A percentile compares a stretch with the other conserved stretches of the same genome.
These are phyloP conservation scores for Aspergillus nomiae DNA, from an alignment of 2,329 filamentous ascomycete species.

Conservation along the genomic window DNA sequence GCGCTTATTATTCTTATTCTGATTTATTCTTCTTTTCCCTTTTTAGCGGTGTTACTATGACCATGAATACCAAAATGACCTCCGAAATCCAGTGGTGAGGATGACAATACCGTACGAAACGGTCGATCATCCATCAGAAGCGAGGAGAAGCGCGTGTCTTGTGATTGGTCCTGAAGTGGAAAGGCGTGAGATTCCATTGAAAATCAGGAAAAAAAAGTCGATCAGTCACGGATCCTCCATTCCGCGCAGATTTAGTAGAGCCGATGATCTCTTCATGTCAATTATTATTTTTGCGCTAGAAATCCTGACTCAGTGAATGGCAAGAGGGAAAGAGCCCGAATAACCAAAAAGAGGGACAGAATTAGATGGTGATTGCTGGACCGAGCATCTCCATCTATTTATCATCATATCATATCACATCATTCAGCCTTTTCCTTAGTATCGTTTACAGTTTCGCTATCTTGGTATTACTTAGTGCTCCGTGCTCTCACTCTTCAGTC, in stretches of 20 bases:
- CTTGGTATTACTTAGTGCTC: background rate
- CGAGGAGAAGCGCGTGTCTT: constrained; percentile 19
- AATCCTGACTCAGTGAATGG: background rate
- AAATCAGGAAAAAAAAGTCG: constrained; percentile 3
- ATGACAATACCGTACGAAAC: constrained; percentile 15
- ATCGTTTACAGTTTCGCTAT: background rate
- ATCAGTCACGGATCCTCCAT: background rate
- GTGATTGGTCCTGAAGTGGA: constrained; percentile 23
- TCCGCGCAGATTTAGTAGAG: background rate
- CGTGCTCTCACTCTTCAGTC: background rate
- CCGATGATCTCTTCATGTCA: background rate
- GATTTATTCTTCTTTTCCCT: background rate
- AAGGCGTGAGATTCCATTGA: constrained; percentile 14
- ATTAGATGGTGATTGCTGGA: background rate
- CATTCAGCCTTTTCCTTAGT: background rate
- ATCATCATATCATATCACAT: background rate
- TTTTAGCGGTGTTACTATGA: background rate
- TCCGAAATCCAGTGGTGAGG: background rate
- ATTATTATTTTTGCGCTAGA: background rate
- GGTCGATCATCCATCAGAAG: constrained; percentile 12
- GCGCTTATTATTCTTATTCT: background rate
- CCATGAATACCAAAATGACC: background rate
- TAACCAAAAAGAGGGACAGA: background rate
- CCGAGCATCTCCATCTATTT: background rate
- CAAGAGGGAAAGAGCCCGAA: background rate